Conservation (phyloP, 2,329 filamentous ascomycete species). For the Aureobasidium subglaciale region DNA sequence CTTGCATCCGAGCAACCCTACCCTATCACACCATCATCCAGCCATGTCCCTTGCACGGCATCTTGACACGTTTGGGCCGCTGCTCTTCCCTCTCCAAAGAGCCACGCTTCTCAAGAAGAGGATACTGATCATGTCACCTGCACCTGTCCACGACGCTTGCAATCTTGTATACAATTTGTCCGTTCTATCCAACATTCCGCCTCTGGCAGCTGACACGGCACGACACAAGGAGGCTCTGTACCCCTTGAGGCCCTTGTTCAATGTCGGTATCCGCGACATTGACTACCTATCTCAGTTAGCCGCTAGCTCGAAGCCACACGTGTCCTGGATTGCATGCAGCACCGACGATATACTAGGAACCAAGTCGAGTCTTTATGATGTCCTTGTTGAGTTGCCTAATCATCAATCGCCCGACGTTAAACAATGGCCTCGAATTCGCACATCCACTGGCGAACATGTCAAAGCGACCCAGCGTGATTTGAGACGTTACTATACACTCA, state of each 20-base stretch:
- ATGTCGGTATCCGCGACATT: constrained; percentile 88
- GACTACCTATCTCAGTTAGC: constrained; percentile 62
- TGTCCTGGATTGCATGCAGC: constrained; percentile 87
- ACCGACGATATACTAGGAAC: constrained; percentile 87
- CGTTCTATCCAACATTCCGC: constrained; percentile 81
- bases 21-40: constrained; percentile 72
- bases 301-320: constrained; percentile 29
- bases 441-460: constrained; percentile 53
- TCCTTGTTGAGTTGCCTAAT: constrained; percentile 73
- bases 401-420: constrained; percentile 37
- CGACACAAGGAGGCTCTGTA: constrained; percentile 49
- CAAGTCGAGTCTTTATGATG: constrained; percentile 81
- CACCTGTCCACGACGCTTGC: constrained; percentile 77
- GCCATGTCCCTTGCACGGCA: constrained; percentile 74
- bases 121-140: constrained; percentile 77
- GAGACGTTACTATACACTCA: constrained; percentile 66
- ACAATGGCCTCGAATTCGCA: constrained; percentile 68
- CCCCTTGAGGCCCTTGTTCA: constrained; percentile 77
- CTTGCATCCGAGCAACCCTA: constrained; percentile 54
- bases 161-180: constrained; percentile 97
- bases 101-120: constrained; percentile 80
- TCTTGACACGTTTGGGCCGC: constrained; percentile 76
- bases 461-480: constrained; percentile 88
- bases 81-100: constrained; percentile 86
- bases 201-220: constrained; percentile 63